Conservation (phyloP, 177 flowering plant species). For the Vitis hybrid region DNA sequence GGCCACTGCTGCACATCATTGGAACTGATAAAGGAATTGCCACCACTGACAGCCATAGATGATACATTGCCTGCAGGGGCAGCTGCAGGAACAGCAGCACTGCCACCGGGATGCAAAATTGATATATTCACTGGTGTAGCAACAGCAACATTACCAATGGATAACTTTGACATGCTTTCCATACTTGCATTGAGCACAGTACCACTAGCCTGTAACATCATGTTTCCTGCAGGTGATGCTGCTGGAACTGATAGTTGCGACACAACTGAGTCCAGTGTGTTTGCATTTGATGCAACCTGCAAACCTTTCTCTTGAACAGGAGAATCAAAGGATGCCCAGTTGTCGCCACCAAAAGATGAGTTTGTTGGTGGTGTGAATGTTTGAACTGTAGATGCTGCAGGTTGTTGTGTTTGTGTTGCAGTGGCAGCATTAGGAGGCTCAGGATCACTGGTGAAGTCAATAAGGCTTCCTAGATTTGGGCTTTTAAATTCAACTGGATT, state of each 20-base stretch:
- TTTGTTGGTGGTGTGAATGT: neutral
- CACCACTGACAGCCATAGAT: neutral
- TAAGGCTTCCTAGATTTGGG: slow-evolving; percentile 61
- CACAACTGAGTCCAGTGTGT: neutral
- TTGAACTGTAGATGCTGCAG: neutral
- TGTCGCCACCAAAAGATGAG: neutral
- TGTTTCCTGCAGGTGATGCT: neutral
- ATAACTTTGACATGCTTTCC: neutral
- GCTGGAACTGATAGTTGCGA: neutral
- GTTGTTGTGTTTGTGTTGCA: neutral
- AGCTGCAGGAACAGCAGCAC: neutral
- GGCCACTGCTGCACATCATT: neutral
- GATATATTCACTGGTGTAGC: neutral
- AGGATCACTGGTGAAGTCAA: slow-evolving; percentile 86
- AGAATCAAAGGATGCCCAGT: neutral
- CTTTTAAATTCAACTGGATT: slow-evolving; percentile 53
- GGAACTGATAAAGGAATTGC: neutral
- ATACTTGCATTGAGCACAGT: too few relatives aligned
- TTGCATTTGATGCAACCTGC: neutral
- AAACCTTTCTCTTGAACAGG: neutral
- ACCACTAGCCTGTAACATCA: too few relatives aligned
- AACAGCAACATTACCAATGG: neutral
- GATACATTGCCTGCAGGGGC: neutral
- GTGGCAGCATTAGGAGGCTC: neutral
- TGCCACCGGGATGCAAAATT: neutral